Base-by-base conservation (phyloP, 2,329 filamentous ascomycete species). In the Penicillium italicum region DNA sequence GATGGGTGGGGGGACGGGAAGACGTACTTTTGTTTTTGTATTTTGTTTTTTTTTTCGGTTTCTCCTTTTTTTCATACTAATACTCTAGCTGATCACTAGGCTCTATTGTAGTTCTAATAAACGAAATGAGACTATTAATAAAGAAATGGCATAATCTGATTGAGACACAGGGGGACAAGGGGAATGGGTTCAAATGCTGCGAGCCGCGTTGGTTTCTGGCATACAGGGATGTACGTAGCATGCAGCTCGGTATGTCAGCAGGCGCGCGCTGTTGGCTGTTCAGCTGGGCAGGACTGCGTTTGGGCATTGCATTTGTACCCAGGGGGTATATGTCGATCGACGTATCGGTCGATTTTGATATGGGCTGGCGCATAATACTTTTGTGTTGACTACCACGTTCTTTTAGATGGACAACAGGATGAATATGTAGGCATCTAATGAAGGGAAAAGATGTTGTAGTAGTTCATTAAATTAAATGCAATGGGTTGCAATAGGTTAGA, bases 271-370 rank as follows among this genome's bases (percentile, higher is more conserved):
- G 34, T 38, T 38, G 18, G 43, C 20, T 31, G 26, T 38, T 33
- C 14, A 34, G 40, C 52, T 55, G 45, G 53, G 46, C 40, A 55
- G 30, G 14, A 31, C 18, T 55, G 46, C 46, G 33, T 50, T 38
- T 38, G 40, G 46, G 47, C 20, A 45, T 37, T 43, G 52, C 46
- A 43, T 50, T 36, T 50, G 30, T 18, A 28, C 18, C 34, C 16
- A 47, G 42, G 41, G 41, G 33, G 31, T 43, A 33, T 44, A 38
- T 44, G 33, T 38, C 20, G 40, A 44, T 55, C 34, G 24, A 31
- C 38, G 14, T 40, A 50, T 44, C 5, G 16, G 38, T 33, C 12
- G 3, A 38, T 55, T 50, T 36, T 1, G 9, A 50, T 50, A 18
- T 10, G n/a, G 33, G n/a, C 33, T 24, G 20, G 11, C 2, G 33